phyloP scores from a whole-genome alignment of 257 asterid genomes.

The Nicotiana otophora region DNA sequence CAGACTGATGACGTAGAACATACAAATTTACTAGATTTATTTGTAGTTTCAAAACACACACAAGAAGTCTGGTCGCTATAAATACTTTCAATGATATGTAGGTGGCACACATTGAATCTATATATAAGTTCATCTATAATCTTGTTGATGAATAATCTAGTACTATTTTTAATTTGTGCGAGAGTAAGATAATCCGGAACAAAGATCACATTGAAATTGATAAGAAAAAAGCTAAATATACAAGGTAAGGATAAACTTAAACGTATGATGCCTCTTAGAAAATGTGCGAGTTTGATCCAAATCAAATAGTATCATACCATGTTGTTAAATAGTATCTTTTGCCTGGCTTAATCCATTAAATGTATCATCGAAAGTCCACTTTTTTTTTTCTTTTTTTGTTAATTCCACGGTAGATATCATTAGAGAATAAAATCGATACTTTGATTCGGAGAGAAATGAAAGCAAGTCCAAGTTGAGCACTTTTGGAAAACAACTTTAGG shows the following conservation, averaged over 20 bases:
- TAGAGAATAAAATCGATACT: conserved; percentile 14
- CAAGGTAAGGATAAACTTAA: not conserved
- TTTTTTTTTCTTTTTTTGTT: not conserved
- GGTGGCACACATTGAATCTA: too few species aligned
- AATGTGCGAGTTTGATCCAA: not conserved
- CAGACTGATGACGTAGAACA: too few species aligned
- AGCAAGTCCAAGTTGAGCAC: not conserved
- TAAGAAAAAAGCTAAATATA: not conserved
- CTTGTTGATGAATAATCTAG: too few species aligned
- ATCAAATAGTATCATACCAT: not conserved
- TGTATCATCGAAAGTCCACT: not conserved
- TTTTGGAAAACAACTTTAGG: not conserved
- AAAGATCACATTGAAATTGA: not conserved
- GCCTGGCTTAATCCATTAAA: not conserved
- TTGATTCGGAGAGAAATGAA: conserved; percentile 18
- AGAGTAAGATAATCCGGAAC: too few species aligned
- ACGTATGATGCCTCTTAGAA: too few species aligned
- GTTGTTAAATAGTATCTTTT: not conserved
- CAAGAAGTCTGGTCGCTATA: too few species aligned
- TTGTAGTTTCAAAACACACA: too few species aligned
- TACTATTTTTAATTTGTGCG: too few species aligned
- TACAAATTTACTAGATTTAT: too few species aligned
- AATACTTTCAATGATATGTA: too few species aligned
- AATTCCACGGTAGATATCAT: not conserved
- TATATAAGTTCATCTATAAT: too few species aligned